Conservation (phyloP, 345 rosid genomes). For the Populus simonii region DNA sequence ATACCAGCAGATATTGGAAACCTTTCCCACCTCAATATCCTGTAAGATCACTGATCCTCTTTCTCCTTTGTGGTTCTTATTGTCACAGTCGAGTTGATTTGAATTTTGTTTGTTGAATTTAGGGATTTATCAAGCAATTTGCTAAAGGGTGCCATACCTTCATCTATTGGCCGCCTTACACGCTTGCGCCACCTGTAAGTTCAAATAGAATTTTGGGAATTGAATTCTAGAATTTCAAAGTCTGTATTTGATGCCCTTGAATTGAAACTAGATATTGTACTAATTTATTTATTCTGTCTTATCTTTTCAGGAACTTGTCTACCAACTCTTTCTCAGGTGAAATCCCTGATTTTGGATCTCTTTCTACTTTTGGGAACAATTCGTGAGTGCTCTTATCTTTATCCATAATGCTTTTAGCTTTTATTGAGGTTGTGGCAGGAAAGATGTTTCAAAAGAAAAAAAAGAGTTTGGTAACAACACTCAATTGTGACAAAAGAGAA, state of each 20-base stretch:
- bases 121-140: conserved; percentile 96
- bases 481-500: no score
- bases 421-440: no score
- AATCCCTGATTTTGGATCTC: conserved; percentile 82
- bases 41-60: conserved; percentile 42
- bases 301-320: conserved; percentile 64
- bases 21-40: conserved; percentile 65
- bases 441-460: no score
- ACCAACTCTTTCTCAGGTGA: conserved; percentile 92
- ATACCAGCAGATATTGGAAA: conserved; percentile 80
- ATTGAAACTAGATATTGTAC: background rate
- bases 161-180: conserved; percentile 65
- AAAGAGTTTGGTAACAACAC: no score
- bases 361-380: conserved; percentile 64
- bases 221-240: conserved; percentile 2
- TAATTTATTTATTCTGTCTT: conserved; percentile 13
- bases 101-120: conserved; percentile 13
- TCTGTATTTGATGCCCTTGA: background rate
- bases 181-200: conserved; percentile 72
- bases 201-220: background rate
- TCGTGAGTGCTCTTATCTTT: conserved; percentile 53
- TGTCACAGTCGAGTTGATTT: background rate
- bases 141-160: conserved; percentile 83
- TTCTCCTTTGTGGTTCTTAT: background rate
- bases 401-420: no score